Evolutionary conservation across 2,329 filamentous ascomycete species (phyloP), one percentile per base, ranked within the genome.

Genomic region (Phyllosticta citrichinensis): DNA sequence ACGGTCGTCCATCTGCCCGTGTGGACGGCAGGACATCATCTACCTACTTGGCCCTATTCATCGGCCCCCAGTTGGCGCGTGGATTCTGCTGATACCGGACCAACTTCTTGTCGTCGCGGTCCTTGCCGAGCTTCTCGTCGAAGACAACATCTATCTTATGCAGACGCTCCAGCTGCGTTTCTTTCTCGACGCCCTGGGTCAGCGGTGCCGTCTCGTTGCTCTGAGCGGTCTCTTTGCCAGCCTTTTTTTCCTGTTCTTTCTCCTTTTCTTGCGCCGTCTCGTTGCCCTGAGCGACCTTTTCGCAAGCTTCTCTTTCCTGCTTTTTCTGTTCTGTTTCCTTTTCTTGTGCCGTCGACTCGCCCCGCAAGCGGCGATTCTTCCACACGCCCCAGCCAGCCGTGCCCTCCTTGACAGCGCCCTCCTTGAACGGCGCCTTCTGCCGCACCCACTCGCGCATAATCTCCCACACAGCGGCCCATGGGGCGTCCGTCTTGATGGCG

Each of bases 11-110:
- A 27, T 8, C 2, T 27, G 9, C 25, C 25, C n/a, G n/a, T 27
- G 6, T 10, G 6, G 6, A 10, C 27, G 6, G 27, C 27, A n/a
- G n/a, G n/a, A n/a, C n/a, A n/a, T n/a, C n/a, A n/a, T n/a, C 30
- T 40, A 40, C 14, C 66, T 66, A 73, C 69, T 79, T 80, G 19
- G 79, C 79, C 62, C 77, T 73, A 35, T 73, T 71, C 84, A 96
- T 85, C 1, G 94, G 94, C 0, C 94, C 94, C 94, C 94, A 99
- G 72, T 97, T 94, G 69, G 91, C 87, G 63, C 87, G 80, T 54
- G 94, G 94, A 71, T 97, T 97, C 63, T 87, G 77, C 77, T 96
- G 94, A 74, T 97, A 99, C 64, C 93, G 81, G 59, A 95, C 85
- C 54, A 95, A 80, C 65, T 86, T 87, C 71, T 83, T 87, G 58